phyloP scores from a whole-genome alignment of 768 basidiomycete genomes.

The Russula sp. region DNA sequence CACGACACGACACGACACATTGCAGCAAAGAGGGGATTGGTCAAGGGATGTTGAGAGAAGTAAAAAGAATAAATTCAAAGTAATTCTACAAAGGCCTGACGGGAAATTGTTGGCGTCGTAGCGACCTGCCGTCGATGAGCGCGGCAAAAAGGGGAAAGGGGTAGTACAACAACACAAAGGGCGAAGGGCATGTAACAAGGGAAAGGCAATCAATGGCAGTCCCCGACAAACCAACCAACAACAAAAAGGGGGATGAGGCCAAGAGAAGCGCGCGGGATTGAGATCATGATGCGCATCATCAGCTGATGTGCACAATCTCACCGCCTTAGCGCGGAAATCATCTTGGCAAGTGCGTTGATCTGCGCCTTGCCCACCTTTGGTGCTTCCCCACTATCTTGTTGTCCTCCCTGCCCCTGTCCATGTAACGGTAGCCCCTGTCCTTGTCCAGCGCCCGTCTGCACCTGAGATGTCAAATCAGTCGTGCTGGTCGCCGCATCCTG shows the following conservation, averaged over 20 bases:
- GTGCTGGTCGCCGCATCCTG: conserved; percentile 71
- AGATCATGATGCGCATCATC: neutral
- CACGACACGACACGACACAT: neutral
- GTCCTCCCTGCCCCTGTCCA: conserved; percentile 25
- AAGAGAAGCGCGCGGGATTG: neutral
- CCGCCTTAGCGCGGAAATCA: conserved; percentile 78
- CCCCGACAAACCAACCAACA: no score
- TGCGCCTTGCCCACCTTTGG: conserved; percentile 88
- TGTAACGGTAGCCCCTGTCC: conserved; percentile 6
- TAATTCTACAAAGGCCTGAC: neutral
- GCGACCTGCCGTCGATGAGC: neutral
- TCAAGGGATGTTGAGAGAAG: neutral
- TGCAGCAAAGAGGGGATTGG: neutral
- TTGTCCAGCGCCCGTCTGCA: conserved; percentile 1
- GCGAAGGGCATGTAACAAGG: neutral
- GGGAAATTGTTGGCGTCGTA: neutral
- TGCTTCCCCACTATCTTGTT: conserved; percentile 45
- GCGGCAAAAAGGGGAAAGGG: neutral
- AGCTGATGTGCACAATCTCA: conserved; percentile 34
- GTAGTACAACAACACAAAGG: neutral
- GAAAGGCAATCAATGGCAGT: neutral
- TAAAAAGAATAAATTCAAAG: conserved; percentile 1
- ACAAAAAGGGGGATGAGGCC: no score
- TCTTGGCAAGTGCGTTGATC: conserved; percentile 87
- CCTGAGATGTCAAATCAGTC: conserved; percentile 51